Conservation (phyloP, 441 rosid genomes). For the Arabidopsis lyrata region DNA sequence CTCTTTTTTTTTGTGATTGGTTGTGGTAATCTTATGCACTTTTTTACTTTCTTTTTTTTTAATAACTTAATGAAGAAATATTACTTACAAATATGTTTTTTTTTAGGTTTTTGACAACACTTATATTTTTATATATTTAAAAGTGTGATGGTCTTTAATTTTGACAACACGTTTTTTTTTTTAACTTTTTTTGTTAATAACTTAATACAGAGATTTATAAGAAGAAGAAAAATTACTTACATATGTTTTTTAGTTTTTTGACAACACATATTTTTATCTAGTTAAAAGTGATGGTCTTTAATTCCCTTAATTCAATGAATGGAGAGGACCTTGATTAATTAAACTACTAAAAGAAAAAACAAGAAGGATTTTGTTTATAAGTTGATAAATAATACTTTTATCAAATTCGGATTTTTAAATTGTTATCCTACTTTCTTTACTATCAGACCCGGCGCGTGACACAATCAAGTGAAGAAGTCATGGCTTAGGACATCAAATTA, state of each 20-base stretch:
- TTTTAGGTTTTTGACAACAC: not conserved
- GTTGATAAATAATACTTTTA: too few relatives aligned
- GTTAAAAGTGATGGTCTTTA: not conserved
- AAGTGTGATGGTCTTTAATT: not conserved
- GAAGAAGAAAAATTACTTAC: not conserved
- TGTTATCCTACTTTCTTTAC: not conserved
- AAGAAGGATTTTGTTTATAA: not conserved
- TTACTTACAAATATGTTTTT: not conserved
- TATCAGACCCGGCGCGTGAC: too few relatives aligned
- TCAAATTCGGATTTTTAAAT: not conserved
- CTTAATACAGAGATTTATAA: not conserved
- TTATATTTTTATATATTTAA: not conserved
- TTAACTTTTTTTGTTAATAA: not conserved
- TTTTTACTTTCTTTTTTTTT: not conserved
- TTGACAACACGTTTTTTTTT: not conserved
- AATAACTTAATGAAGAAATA: not conserved
- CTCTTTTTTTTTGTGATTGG: constrained; percentile 1
- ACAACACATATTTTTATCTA: not conserved
- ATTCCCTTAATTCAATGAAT: not conserved
- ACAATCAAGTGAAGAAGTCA: too few relatives aligned
- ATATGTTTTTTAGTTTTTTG: not conserved
- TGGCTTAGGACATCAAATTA: too few relatives aligned
- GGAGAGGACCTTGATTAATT: not conserved
- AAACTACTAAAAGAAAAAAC: too few relatives aligned
- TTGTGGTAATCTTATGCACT: not conserved